Conservation (phyloP, 768 basidiomycete genomes). For the Xerocomus spinulosus region DNA sequence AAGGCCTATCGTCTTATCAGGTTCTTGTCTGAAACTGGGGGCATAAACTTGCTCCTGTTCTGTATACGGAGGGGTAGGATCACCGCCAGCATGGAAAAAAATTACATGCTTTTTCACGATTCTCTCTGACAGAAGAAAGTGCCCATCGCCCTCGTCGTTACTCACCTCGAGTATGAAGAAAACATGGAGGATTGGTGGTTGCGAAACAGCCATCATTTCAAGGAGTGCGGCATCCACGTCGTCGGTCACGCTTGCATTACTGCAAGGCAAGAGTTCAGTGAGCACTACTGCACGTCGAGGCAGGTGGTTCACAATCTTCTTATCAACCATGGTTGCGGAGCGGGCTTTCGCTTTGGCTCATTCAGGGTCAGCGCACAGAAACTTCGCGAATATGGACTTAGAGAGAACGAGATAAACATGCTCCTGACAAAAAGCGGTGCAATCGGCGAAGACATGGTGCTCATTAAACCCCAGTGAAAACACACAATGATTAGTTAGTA, state of each 20-base stretch:
- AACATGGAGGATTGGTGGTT: slow-evolving; percentile 36
- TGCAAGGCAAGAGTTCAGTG: no score
- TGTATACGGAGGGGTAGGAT: slow-evolving; percentile 33
- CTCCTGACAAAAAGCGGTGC: slow-evolving; percentile 20
- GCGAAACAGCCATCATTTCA: slow-evolving; percentile 22
- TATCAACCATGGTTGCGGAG: no score
- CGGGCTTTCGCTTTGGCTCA: slow-evolving; percentile 19
- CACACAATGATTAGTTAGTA: no score
- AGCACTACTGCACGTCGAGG: no score
- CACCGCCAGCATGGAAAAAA: slow-evolving; percentile 23
- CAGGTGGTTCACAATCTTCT: no score
- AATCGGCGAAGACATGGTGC: slow-evolving; percentile 18
- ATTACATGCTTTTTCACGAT: slow-evolving; percentile 33
- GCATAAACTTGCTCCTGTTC: slow-evolving; percentile 39
- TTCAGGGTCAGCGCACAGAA: no score
- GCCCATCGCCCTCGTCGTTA: slow-evolving; percentile 28
- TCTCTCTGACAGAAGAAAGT: slow-evolving; percentile 31
- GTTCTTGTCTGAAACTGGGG: slow-evolving; percentile 27
- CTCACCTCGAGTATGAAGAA: slow-evolving; percentile 34
- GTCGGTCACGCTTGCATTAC: slow-evolving; percentile 31
- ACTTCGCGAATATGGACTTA: slow-evolving; percentile 28
- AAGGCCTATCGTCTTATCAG: slow-evolving; percentile 34
- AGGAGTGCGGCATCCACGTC: slow-evolving; percentile 17
- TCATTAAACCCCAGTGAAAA: no score
- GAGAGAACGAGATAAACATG: slow-evolving; percentile 20